These are phyloP conservation scores for Phytopythium mirpurense DNA, from an alignment of 352 stramenopile species.

Conservation along the genomic window DNA sequence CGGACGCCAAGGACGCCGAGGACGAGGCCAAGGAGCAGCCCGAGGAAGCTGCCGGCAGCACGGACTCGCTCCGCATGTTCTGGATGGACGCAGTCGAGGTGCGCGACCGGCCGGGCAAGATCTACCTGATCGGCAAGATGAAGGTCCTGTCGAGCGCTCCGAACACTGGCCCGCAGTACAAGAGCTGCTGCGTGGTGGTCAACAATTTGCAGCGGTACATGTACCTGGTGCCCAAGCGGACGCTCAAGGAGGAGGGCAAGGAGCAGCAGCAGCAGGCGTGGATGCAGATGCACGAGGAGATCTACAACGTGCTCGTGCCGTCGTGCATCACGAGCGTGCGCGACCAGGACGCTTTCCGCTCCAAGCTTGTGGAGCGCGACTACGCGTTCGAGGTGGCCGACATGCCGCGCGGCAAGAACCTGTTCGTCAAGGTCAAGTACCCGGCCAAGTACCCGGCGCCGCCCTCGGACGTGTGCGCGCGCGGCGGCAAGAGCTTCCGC, in stretches of 20 bases:
- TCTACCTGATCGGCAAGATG: slow-evolving; percentile 98
- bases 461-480: slow-evolving; percentile 70
- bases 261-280: slow-evolving; percentile 85
- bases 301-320: slow-evolving; percentile 87
- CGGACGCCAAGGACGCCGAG: slow-evolving; percentile 19
- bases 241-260: slow-evolving; percentile 86
- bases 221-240: slow-evolving; percentile 85
- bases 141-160: slow-evolving; percentile 29
- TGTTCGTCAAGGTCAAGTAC: slow-evolving; percentile 99
- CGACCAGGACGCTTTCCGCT: slow-evolving; percentile 87
- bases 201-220: slow-evolving; percentile 94
- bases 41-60: slow-evolving; percentile 19
- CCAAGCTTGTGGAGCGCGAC: slow-evolving; percentile 93
- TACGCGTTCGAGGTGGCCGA: slow-evolving; percentile 97
- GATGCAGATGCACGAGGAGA: slow-evolving; percentile 89
- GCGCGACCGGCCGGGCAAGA: slow-evolving; percentile 88
- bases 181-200: slow-evolving; percentile 95
- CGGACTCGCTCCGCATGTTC: slow-evolving; percentile 91
- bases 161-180: slow-evolving; percentile 57
- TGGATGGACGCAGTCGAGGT: slow-evolving; percentile 97
- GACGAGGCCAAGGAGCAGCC: slow-evolving; percentile 19
- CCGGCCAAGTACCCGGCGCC: slow-evolving; percentile 89
- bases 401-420: slow-evolving; percentile 92
- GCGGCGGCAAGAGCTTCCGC: slow-evolving; percentile 89
- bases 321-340: slow-evolving; percentile 67